These are phyloP conservation scores for Nadsonia commutata DNA, from an alignment of 1,139 yeast species.

Conservation along the genomic window DNA sequence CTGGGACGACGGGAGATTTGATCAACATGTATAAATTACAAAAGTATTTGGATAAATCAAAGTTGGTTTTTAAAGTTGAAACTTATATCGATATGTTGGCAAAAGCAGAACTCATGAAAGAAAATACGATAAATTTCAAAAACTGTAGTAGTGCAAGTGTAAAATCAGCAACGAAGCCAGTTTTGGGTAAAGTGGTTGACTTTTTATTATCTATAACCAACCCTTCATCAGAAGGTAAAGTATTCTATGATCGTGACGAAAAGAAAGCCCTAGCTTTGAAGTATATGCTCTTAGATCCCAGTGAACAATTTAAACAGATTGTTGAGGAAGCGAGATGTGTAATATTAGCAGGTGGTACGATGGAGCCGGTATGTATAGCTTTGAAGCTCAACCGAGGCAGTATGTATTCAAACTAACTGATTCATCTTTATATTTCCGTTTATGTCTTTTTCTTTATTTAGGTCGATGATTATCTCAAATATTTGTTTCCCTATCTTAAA, in stretches of 20 bases:
- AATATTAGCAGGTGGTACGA: constrained; percentile 86
- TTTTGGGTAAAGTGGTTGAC: constrained; percentile 49
- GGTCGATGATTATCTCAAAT: constrained; percentile 43
- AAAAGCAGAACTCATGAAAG: constrained; percentile 6
- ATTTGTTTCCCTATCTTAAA: constrained; percentile 48
- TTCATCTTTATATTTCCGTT: no score
- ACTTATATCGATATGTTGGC: constrained; percentile 36
- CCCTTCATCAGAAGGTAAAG: constrained; percentile 69
- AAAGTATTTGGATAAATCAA: constrained; percentile 47
- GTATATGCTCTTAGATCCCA: constrained; percentile 73
- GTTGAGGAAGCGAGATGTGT: constrained; percentile 57
- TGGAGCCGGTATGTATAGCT: constrained; percentile 55
- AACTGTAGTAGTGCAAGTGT: no score
- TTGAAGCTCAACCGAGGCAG: neutral
- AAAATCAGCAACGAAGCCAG: constrained; percentile 31
- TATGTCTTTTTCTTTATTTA: neutral
- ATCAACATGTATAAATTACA: constrained; percentile 59
- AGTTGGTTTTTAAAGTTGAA: constrained; percentile 76
- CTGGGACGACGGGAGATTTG: constrained; percentile 48
- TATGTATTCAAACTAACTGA: neutral
- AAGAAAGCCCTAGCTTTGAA: constrained; percentile 29
- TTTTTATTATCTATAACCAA: constrained; percentile 56
- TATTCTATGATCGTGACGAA: constrained; percentile 43
- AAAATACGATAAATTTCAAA: constrained; percentile 9
- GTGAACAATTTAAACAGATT: constrained; percentile 50